Evolutionary conservation across 2,329 filamentous ascomycete species (phyloP), one percentile per base, ranked within the genome.

Genomic region (Aspergillus bombycis): DNA sequence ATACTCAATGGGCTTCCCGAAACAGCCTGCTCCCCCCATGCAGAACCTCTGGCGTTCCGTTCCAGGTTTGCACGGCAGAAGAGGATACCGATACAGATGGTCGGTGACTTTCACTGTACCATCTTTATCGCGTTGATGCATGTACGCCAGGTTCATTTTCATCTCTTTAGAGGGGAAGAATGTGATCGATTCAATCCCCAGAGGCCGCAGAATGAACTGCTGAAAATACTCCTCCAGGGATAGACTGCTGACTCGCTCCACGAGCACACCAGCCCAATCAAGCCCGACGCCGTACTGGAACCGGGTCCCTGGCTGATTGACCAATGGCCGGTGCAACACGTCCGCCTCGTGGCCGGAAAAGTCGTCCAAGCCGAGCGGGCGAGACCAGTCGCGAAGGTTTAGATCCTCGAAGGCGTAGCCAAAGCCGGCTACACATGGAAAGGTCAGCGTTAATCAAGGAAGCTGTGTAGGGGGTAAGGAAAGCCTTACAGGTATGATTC

Each of bases 21-120:
- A 91, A 62, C 85, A 80, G 1, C 89, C 89, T 4, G 84, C 88
- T 2, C 89, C 89, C 12, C 86, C 89, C 58, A 84, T 71, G 89
- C 82, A 75, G 88, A 84, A n/a, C 84, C 73, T 0, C 64, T 62
- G 4, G 77, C 77, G 45, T 79, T 77, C 53, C 86, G 79, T 10
- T 82, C 77, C 23, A 80, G 74, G 0, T 11, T 23, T 10, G 53
- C 28, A 10, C 12, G n/a, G 56, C 14, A 14, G 41, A 23, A 60
- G 28, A 9, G 58, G 50, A n/a, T 43, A 54, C 16, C 58, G 26
- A 28, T 55, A 36, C 1, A 60, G 21, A n/a, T 60, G 58, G 26
- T 60, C 50, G 10, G 46, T 55, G 3, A 48, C 19, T 21, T n/a
- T 34, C 14, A 56, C 11, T 10, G 34, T 21, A 21, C 58, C 58